Conservation (phyloP, 2,329 filamentous ascomycete genomes). For the Colletotrichum orchidophilum region DNA sequence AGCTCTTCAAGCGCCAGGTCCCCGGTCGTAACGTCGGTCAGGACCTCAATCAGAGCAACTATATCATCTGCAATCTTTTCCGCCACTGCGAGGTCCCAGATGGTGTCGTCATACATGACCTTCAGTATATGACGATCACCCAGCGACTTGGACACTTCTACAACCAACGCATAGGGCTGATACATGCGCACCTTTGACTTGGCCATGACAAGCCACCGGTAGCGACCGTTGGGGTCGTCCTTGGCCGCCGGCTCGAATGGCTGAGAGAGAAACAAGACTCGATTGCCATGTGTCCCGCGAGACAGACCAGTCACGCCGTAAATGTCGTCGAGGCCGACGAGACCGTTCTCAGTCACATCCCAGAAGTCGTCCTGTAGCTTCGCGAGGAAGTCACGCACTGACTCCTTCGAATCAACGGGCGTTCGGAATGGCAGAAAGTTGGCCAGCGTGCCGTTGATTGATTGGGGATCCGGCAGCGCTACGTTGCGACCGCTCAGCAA, state of each 20-base stretch:
- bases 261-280: background rate
- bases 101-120: background rate
- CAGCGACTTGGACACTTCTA: slow-evolving; percentile 1
- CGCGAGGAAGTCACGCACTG: background rate
- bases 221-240: background rate
- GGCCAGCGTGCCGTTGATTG: slow-evolving; percentile 47
- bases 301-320: background rate
- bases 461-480: slow-evolving; percentile 45
- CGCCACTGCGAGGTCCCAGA: background rate
- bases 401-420: slow-evolving; percentile 13
- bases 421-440: slow-evolving; percentile 49
- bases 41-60: background rate
- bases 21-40: background rate
- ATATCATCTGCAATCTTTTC: background rate
- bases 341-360: slow-evolving; percentile 4
- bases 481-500: slow-evolving; percentile 50
- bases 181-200: slow-evolving; percentile 5
- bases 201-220: slow-evolving; percentile 7
- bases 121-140: slow-evolving; percentile 4
- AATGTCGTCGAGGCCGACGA: background rate
- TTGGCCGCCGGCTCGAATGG: background rate
- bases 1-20: background rate
- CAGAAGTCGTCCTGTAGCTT: slow-evolving; percentile 7
- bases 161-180: slow-evolving; percentile 9
- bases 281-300: background rate